A percentile compares a stretch with the other conserved stretches of the same genome.
phyloP scores from a whole-genome alignment of 2,329 filamentous ascomycete genomes.

The Westerdykella ornata region DNA sequence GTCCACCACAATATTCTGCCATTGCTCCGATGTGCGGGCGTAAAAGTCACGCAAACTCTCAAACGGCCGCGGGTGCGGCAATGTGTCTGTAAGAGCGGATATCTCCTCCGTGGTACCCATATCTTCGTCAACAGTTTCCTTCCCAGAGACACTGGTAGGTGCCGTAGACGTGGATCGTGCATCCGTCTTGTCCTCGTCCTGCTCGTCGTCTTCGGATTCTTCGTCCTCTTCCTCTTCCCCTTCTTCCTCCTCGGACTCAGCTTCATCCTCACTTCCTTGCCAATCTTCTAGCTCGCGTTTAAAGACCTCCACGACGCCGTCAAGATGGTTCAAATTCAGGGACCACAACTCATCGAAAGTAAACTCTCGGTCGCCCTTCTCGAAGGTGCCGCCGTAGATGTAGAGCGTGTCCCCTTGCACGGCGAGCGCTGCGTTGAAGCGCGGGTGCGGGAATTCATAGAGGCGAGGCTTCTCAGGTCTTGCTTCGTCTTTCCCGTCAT shows the following conservation, averaged over 20 bases:
- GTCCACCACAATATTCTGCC: slow-evolving; percentile 81
- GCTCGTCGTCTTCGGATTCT: slow-evolving; percentile 40
- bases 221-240: slow-evolving; percentile 35
- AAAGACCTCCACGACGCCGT: slow-evolving; percentile 89
- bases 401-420: slow-evolving; percentile 90
- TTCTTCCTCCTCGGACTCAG: slow-evolving; percentile 44
- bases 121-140: slow-evolving; percentile 32
- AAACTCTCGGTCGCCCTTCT: slow-evolving; percentile 89
- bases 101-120: slow-evolving; percentile 47
- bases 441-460: slow-evolving; percentile 78
- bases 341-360: slow-evolving; percentile 94
- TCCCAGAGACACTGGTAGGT: slow-evolving; percentile 44
- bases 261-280: slow-evolving; percentile 50
- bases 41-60: slow-evolving; percentile 91
- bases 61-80: slow-evolving; percentile 75
- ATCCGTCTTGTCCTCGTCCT: slow-evolving; percentile 53
- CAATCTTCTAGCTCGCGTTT: slow-evolving; percentile 79
- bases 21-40: slow-evolving; percentile 74
- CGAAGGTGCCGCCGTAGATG: slow-evolving; percentile 91
- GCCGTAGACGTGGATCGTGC: slow-evolving; percentile 45
- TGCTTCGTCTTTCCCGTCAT: slow-evolving; percentile 47
- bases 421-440: slow-evolving; percentile 86
- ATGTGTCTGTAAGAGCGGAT: slow-evolving; percentile 57
- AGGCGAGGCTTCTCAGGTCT: slow-evolving; percentile 51
- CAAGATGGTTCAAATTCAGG: slow-evolving; percentile 87